Conservation (phyloP, 345 rosid genomes). For the Nasturtium officinale region DNA sequence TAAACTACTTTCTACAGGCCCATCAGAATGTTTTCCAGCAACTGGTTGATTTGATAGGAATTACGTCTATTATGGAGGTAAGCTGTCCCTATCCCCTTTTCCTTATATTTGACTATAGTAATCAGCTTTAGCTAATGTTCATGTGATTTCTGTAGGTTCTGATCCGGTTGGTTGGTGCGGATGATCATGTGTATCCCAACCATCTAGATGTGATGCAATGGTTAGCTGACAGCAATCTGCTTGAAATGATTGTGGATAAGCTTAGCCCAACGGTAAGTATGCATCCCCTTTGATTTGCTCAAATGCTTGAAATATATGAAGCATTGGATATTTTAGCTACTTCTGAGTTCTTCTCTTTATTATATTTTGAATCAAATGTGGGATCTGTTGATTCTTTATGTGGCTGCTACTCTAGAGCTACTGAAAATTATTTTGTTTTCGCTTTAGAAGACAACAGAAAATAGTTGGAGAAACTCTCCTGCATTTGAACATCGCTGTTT, state of each 20-base stretch:
- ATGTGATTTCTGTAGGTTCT: constrained; percentile 58
- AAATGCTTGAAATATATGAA: constrained; percentile 10
- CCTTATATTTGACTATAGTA: constrained; percentile 14
- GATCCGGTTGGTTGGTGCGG: constrained; percentile 92
- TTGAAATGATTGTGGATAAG: constrained; percentile 96
- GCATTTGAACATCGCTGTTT: constrained; percentile 15
- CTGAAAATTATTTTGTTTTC: not conserved
- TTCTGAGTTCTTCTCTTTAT: constrained; percentile 7
- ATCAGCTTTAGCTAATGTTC: constrained; percentile 17
- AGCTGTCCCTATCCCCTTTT: constrained; percentile 6
- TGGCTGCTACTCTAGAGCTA: constrained; percentile 20
- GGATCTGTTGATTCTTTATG: constrained; percentile 17
- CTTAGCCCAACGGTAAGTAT: constrained; percentile 81
- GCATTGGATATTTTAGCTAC: constrained; percentile 8
- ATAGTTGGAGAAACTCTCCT: constrained; percentile 8
- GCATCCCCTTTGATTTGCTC: constrained; percentile 12
- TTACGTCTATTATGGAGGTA: constrained; percentile 99
- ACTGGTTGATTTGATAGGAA: constrained; percentile 94
- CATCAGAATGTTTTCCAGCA: constrained; percentile 85
- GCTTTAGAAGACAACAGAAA: constrained; percentile 11
- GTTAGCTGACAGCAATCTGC: constrained; percentile 89
- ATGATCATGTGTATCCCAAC: constrained; percentile 93
- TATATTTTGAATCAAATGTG: not conserved
- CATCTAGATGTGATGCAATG: constrained; percentile 97
- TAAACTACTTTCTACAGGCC: constrained; percentile 54